Conservation (phyloP, 2,329 filamentous ascomycete genomes). For the Ophiocordyceps camponoti-rufipedis region DNA sequence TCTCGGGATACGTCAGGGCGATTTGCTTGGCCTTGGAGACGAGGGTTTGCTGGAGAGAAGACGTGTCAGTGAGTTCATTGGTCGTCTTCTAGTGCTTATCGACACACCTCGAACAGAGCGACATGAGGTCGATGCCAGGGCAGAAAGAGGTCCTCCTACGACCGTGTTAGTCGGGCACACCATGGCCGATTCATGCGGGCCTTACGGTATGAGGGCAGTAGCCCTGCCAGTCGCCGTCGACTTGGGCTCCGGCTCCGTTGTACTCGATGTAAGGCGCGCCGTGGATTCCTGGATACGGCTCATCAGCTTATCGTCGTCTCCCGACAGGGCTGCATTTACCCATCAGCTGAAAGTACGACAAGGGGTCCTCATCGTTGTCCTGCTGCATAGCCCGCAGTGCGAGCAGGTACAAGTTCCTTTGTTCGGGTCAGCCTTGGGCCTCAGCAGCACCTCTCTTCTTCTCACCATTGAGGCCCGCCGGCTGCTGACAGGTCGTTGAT, state of each 20-base stretch:
- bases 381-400: constrained; percentile 26
- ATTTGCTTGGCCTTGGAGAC: constrained; percentile 26
- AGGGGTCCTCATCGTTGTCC: constrained; percentile 18
- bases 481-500: constrained; percentile 1
- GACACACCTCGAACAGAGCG: constrained; percentile 30
- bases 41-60: constrained; percentile 25
- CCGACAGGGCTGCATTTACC: constrained; percentile 12
- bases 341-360: constrained; percentile 31
- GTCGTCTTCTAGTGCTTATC: not conserved
- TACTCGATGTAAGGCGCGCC: constrained; percentile 23
- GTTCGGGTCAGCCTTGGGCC: not conserved
- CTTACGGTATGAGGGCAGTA: constrained; percentile 24
- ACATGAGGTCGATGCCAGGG: constrained; percentile 41
- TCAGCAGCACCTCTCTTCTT: not conserved
- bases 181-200: not conserved
- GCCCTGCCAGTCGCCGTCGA: constrained; percentile 14
- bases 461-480: constrained; percentile 1
- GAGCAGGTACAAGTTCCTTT: constrained; percentile 26
- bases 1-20: constrained; percentile 23
- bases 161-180: not conserved
- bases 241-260: constrained; percentile 17
- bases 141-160: constrained; percentile 24
- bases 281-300: constrained; percentile 16
- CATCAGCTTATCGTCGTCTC: not conserved
- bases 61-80: not conserved